These are phyloP conservation scores for Aspergillus indologenus DNA, from an alignment of 495 filamentous ascomycete genomes.

Conservation along the genomic window DNA sequence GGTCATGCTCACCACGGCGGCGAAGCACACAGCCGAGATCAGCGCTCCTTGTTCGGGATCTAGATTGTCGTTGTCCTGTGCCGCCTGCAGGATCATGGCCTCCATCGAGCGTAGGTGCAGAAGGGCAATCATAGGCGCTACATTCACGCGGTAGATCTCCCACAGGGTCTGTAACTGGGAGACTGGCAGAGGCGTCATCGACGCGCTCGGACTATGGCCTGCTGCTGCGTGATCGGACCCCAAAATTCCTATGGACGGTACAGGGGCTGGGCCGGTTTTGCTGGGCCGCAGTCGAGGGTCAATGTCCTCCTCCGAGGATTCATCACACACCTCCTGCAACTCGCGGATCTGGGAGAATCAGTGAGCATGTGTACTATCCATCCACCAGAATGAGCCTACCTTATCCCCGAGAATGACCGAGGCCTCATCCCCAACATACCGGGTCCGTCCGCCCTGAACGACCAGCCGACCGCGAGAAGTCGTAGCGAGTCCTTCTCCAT, in stretches of 20 bases:
- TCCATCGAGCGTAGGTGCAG: slow-evolving; percentile 55
- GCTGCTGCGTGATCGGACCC: background rate
- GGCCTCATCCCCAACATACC: slow-evolving; percentile 66
- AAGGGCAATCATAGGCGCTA: slow-evolving; percentile 61
- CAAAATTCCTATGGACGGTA: background rate
- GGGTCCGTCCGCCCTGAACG: slow-evolving; percentile 63
- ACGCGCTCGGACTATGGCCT: no score
- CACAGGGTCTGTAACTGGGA: slow-evolving; percentile 61
- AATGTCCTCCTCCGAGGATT: slow-evolving; percentile 54
- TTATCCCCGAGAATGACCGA: slow-evolving; percentile 56
- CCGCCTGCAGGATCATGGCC: slow-evolving; percentile 27
- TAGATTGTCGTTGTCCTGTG: slow-evolving; percentile 36
- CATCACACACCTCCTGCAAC: slow-evolving; percentile 55
- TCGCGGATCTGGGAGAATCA: slow-evolving; percentile 41
- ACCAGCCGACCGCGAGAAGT: slow-evolving; percentile 57
- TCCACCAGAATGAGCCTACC: slow-evolving; percentile 35
- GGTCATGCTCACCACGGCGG: slow-evolving; percentile 62
- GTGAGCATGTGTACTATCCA: background rate
- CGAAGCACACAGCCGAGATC: slow-evolving; percentile 70
- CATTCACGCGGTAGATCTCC: slow-evolving; percentile 58
- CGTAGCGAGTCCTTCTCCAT: background rate
- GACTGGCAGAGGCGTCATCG: slow-evolving; percentile 36
- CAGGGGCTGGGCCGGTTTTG: no score
- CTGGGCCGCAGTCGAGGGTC: background rate
- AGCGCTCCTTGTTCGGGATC: slow-evolving; percentile 55